A percentile compares a stretch with the other conserved stretches of the same genome.
phyloP scores from a whole-genome alignment of 805 yeast genomes.

The Teunomyces lycoperdinae region DNA sequence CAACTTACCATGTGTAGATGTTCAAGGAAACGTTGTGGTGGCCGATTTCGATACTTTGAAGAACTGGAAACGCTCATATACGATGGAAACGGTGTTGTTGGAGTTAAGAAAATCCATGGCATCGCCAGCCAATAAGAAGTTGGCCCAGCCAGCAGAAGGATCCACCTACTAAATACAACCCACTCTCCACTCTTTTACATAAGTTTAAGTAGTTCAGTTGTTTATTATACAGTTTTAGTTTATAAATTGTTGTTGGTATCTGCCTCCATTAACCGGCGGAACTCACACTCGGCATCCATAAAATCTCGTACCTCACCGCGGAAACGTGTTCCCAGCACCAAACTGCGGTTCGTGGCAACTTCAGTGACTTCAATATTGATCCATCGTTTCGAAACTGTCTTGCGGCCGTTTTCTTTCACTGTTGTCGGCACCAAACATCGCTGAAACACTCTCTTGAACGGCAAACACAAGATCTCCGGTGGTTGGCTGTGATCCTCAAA shows the following conservation, averaged over 20 bases:
- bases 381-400: conserved; percentile 27
- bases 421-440: conserved; percentile 31
- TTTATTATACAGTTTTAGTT: neutral
- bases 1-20: conserved; percentile 88
- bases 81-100: conserved; percentile 88
- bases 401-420: conserved; percentile 23
- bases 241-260: conserved; percentile 8
- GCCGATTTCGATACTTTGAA: conserved; percentile 62
- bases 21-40: conserved; percentile 49
- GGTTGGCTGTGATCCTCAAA: conserved; percentile 17
- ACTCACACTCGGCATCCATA: conserved; percentile 36
- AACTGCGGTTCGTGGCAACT: conserved; percentile 26
- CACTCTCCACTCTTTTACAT: too few relatives aligned
- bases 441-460: conserved; percentile 42
- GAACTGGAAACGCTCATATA: conserved; percentile 85
- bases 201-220: neutral
- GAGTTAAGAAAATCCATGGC: conserved; percentile 90
- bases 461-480: conserved; percentile 40
- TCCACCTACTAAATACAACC: conserved; percentile 62
- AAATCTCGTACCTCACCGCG: conserved; percentile 31
- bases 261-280: conserved; percentile 29
- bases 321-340: conserved; percentile 21
- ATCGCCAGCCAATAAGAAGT: conserved; percentile 70
- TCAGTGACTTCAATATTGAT: conserved; percentile 40
- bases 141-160: conserved; percentile 92